phyloP scores from a whole-genome alignment of 2,329 filamentous ascomycete genomes.

The Cordyceps farinosa region DNA sequence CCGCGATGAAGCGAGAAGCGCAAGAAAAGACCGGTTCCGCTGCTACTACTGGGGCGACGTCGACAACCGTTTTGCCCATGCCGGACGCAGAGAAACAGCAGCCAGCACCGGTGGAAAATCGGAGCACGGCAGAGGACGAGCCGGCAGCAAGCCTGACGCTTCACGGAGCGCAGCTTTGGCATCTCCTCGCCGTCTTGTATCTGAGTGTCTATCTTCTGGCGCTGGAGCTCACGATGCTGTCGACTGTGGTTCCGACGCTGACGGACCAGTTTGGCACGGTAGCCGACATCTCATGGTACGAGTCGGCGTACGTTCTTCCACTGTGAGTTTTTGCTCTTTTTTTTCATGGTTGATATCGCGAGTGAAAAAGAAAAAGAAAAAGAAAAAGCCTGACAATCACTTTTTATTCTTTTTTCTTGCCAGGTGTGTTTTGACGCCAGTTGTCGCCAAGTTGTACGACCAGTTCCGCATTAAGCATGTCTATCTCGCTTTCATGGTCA shows the following conservation, averaged over 20 bases:
- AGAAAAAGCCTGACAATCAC: no score
- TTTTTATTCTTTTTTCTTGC: no score
- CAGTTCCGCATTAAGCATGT: slow-evolving; percentile 15
- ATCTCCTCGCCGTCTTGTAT: slow-evolving; percentile 4
- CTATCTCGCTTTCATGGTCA: slow-evolving; percentile 12
- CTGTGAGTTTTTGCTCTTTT: slow-evolving; percentile 6
- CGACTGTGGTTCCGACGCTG: slow-evolving; percentile 15
- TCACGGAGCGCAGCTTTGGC: slow-evolving; percentile 12
- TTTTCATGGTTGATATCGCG: no score
- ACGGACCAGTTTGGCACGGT: slow-evolving; percentile 16
- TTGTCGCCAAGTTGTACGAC: slow-evolving; percentile 11
- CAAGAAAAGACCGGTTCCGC: no score
- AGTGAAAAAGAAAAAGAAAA: no score
- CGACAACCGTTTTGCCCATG: no score
- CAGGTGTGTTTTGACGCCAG: slow-evolving; percentile 13
- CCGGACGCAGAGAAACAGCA: no score
- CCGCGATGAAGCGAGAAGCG: no score
- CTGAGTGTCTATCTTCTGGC: slow-evolving; percentile 17
- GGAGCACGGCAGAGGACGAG: no score
- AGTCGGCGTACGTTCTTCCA: slow-evolving; percentile 16
- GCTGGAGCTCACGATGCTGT: slow-evolving; percentile 18
- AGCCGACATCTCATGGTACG: slow-evolving; percentile 18
- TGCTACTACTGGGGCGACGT: no score
- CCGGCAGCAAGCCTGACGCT: neutral
- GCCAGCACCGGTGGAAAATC: no score